A percentile compares a stretch with the other conserved stretches of the same genome.
These are phyloP conservation scores for Madurella mycetomatis DNA, from an alignment of 2,329 filamentous ascomycete species.

Conservation along the genomic window DNA sequence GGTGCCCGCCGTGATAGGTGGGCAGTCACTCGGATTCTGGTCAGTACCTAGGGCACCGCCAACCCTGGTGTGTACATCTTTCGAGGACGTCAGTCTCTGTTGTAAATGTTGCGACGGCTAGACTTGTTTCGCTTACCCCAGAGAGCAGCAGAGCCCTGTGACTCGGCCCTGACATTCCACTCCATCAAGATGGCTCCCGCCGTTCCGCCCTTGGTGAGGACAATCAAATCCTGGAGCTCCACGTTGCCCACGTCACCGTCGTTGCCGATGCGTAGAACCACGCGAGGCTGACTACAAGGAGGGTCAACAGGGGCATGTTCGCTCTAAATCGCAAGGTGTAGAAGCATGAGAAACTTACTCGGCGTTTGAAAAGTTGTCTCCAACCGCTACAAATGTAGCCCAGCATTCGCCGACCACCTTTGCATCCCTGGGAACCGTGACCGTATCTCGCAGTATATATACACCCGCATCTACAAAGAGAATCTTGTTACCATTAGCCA, in stretches of 20 bases:
- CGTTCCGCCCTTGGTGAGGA: conserved; percentile 45
- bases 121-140: too few relatives aligned
- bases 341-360: too few relatives aligned
- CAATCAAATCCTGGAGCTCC: conserved; percentile 64
- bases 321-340: too few relatives aligned
- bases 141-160: conserved; percentile 42
- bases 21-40: conserved; percentile 58
- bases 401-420: conserved; percentile 67
- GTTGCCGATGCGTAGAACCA: conserved; percentile 61
- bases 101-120: too few relatives aligned
- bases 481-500: conserved; percentile 33
- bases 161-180: conserved; percentile 56
- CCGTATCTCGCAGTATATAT: conserved; percentile 43
- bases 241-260: conserved; percentile 56
- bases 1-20: conserved; percentile 42
- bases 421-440: conserved; percentile 53
- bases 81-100: too few relatives aligned
- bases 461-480: conserved; percentile 24
- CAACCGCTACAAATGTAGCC: conserved; percentile 61
- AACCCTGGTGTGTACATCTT: conserved; percentile 70
- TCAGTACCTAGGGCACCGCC: conserved; percentile 66
- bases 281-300: conserved; percentile 60
- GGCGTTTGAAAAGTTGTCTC: conserved; percentile 49
- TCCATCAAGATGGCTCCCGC: conserved; percentile 66
- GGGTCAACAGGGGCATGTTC: too few relatives aligned